Conservation (phyloP, 148 eudicot genomes). For the Rhododendron molle region DNA sequence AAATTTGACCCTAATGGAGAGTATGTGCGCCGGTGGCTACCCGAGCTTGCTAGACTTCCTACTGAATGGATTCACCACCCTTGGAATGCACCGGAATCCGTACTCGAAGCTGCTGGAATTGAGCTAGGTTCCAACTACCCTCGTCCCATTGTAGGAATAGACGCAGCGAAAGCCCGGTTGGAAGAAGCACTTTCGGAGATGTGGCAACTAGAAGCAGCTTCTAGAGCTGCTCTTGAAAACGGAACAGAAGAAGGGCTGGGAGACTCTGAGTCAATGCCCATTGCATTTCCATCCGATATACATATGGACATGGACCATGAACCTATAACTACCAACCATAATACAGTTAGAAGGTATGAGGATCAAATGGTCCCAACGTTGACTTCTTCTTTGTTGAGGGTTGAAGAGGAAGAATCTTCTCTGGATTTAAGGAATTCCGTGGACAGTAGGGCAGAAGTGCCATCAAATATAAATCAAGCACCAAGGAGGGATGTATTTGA, state of each 20-base stretch:
- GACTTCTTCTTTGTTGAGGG: constrained; percentile 60
- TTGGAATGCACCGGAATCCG: constrained; percentile 81
- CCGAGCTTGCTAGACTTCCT: constrained; percentile 83
- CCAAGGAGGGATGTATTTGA: constrained; percentile 15
- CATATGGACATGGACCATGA: constrained; percentile 66
- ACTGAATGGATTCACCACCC: constrained; percentile 98
- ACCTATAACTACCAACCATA: constrained; percentile 37
- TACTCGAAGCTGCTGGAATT: constrained; percentile 86
- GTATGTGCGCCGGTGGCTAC: constrained; percentile 89
- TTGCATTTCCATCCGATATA: constrained; percentile 67
- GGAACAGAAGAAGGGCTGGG: constrained; percentile 95
- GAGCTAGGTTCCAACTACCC: constrained; percentile 91
- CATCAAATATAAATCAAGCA: constrained; percentile 40
- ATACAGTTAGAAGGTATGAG: constrained; percentile 38
- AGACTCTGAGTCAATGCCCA: constrained; percentile 60
- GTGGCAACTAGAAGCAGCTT: constrained; percentile 84
- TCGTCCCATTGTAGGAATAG: constrained; percentile 70
- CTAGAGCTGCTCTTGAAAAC: constrained; percentile 71
- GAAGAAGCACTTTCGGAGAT: constrained; percentile 67
- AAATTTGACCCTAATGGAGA: constrained; percentile 87
- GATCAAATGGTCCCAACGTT: constrained; percentile 97
- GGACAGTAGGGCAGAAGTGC: constrained; percentile 72
- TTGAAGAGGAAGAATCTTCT: constrained; percentile 61
- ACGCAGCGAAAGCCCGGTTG: constrained; percentile 64
- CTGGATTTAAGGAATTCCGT: constrained; percentile 35